phyloP scores from a whole-genome alignment of 1,284 basidiomycete species.

The Grifola frondosa region DNA sequence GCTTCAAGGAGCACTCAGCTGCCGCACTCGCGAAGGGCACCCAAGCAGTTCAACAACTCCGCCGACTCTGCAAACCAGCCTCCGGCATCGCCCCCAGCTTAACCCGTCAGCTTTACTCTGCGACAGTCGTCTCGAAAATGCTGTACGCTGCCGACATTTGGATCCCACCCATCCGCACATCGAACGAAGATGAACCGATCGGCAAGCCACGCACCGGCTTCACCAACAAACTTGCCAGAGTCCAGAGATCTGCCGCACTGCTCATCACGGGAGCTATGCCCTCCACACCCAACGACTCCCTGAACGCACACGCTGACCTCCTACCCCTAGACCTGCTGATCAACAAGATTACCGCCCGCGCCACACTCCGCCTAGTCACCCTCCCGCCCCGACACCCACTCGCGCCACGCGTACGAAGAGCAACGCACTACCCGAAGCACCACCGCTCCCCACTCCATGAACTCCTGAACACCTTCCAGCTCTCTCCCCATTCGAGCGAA shows the following conservation, averaged over 20 bases:
- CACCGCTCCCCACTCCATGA: conserved; percentile 16
- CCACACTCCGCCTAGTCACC: conserved; percentile 2
- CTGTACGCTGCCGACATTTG: conserved; percentile 38
- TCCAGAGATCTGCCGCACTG: background rate
- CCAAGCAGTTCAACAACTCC: conserved; percentile 18
- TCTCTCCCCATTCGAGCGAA: background rate
- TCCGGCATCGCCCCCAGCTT: conserved; percentile 3
- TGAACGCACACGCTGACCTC: conserved; percentile 7
- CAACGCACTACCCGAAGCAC: conserved; percentile 4
- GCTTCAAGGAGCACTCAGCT: conserved; percentile 6
- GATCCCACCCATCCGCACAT: conserved; percentile 24
- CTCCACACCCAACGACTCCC: conserved; percentile 2
- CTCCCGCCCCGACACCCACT: conserved; percentile 2
- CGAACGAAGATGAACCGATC: too few relatives aligned
- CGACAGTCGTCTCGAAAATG: conserved; percentile 33
- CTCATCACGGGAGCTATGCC: conserved; percentile 7
- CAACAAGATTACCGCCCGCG: conserved; percentile 1
- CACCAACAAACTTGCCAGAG: too few relatives aligned
- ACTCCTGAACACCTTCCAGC: conserved; percentile 7
- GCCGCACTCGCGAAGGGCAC: conserved; percentile 4
- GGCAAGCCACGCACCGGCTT: too few relatives aligned
- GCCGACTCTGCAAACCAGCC: conserved; percentile 19
- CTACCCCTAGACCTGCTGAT: conserved; percentile 6
- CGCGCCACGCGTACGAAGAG: background rate
- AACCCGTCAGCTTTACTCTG: background rate